Evolutionary conservation across 805 yeast genomes (phyloP).

Genomic region (Sugiyamaella chiloensis): DNA sequence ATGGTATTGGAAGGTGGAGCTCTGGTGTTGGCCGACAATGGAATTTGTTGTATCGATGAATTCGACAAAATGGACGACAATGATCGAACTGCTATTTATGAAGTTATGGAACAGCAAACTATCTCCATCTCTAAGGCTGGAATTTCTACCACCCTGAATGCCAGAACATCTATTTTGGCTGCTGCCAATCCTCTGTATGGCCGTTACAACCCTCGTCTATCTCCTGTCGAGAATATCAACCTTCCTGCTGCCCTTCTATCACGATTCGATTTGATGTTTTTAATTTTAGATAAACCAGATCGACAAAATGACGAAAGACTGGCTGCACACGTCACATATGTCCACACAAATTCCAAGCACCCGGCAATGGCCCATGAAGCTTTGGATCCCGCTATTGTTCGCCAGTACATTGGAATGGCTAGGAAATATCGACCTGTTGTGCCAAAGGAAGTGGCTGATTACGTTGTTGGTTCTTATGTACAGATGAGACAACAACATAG

Average conservation of each 20-base stretch:
- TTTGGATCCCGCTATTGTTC: conserved; percentile 69
- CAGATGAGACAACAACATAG: conserved; percentile 91
- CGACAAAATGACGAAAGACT: conserved; percentile 77
- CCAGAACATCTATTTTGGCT: conserved; percentile 90
- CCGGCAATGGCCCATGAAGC: conserved; percentile 73
- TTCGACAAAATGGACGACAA: conserved; percentile 98
- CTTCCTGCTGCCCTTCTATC: conserved; percentile 94
- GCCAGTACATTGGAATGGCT: conserved; percentile 86
- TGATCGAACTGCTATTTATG: conserved; percentile 97
- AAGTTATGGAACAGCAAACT: conserved; percentile 99
- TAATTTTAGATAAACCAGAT: conserved; percentile 80
- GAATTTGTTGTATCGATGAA: conserved; percentile 98
- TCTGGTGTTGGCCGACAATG: conserved; percentile 91
- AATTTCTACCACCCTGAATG: conserved; percentile 91
- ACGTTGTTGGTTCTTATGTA: conserved; percentile 81
- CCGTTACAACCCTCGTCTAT: conserved; percentile 81
- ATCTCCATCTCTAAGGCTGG: conserved; percentile 97
- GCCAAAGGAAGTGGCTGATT: conserved; percentile 77
- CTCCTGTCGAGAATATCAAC: conserved; percentile 94
- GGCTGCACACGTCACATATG: conserved; percentile 92
- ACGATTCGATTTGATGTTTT: conserved; percentile 86
- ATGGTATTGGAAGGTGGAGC: conserved; percentile 99
- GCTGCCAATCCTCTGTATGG: conserved; percentile 99
- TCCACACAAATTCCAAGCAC: conserved; percentile 88
- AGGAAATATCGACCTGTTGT: conserved; percentile 82